Evolutionary conservation across 2,329 filamentous ascomycete genomes (phyloP), one percentile per base, ranked within the genome.

Genomic region (Aspergillus amoenus): DNA sequence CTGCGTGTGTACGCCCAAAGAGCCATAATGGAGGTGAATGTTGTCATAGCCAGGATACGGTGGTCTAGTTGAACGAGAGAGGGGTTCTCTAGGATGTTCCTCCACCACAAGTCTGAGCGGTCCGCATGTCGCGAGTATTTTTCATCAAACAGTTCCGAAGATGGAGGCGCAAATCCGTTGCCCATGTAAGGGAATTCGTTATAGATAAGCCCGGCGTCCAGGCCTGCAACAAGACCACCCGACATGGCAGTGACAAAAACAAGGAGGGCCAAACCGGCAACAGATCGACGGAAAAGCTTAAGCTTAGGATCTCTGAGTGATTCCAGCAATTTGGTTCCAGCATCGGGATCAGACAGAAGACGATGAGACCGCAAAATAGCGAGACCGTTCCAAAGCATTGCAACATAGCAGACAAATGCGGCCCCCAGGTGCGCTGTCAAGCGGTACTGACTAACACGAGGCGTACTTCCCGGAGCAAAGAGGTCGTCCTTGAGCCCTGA

Each of bases 131-230:
- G 89, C 57, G 87, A 88, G 82, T 97, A 97, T 78, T 91, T 95
- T 39, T 84, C 80, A 69, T 93, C 88, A 74, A 91, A 92, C 32
- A 97, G 86, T 78, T 97, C 93, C 9, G 85, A 82, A 69, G 83
- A 85, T 1, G 93, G 93, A 1, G 93, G 93, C 0, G 91, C 82
- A 21, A 96, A 79, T 11, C 92, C 91, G 3, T 85, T 76, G 8
- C 94, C 94, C 94, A 99, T 99, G 76, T 84, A 90, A 6, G 94
- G 94, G 74, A 99, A 97, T 75, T 99, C 92, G 73, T 99, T 99
- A 81, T 99, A 99, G 76, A 99, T 97, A 56, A 99, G 82, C 8
- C 94, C 94, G 8, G 94, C 94, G 71, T 99, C 94, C 13, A 99
- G 87, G 32, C 94, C 94, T 6, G 94, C 94, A 32, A 99, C 94